Conservation (phyloP, 129 eudicot species). For the Gnaphalium uliginosum region DNA sequence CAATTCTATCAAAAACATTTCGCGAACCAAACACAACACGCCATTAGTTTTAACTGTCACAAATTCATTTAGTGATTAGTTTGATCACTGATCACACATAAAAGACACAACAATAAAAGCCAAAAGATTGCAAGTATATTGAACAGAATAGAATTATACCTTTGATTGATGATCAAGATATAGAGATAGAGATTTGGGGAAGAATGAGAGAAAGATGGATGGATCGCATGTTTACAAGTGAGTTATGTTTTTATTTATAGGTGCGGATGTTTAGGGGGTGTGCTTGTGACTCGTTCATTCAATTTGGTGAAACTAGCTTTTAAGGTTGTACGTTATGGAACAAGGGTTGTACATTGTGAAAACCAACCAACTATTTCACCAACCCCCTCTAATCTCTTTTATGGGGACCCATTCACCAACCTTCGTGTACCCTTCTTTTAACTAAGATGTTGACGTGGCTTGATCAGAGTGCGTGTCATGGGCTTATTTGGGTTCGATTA, state of each 20-base stretch:
- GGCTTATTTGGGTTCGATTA: neutral
- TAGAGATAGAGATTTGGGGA: neutral
- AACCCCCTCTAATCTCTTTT: conserved; percentile 7
- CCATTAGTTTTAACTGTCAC: too few species aligned
- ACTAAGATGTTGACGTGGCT: neutral
- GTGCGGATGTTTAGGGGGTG: conserved; percentile 33
- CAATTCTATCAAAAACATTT: too few species aligned
- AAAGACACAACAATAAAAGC: too few species aligned
- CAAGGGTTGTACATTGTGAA: conserved; percentile 12
- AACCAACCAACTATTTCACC: conserved; percentile 1
- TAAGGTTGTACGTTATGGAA: conserved; percentile 9
- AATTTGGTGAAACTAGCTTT: neutral
- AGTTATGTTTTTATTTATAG: conserved; percentile 34
- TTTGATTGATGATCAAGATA: conserved; percentile 3
- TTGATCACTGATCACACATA: too few species aligned
- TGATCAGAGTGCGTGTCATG: neutral
- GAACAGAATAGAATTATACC: neutral
- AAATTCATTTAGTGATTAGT: too few species aligned
- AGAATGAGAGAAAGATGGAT: conserved; percentile 9
- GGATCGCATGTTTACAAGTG: conserved; percentile 7
- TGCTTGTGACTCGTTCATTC: conserved; percentile 36
- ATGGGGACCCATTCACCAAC: conserved; percentile 34
- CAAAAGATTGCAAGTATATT: too few species aligned
- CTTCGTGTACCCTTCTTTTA: neutral
- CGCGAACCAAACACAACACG: too few species aligned